A percentile compares a stretch with the other conserved stretches of the same genome.
These are phyloP conservation scores for Neoarthrinium moseri DNA, from an alignment of 2,329 filamentous ascomycete species.

Conservation along the genomic window DNA sequence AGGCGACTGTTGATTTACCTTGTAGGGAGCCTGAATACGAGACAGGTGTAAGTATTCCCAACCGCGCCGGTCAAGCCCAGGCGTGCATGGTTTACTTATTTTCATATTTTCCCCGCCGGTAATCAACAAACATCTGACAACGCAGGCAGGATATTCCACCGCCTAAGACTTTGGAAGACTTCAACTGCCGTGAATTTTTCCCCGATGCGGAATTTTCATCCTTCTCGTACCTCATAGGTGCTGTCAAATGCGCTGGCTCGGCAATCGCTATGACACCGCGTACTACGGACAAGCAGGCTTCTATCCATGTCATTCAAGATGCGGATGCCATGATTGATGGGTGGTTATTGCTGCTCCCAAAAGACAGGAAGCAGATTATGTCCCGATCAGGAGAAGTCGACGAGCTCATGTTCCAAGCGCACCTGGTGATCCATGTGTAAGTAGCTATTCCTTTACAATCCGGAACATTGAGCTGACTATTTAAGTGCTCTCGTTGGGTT, in stretches of 20 bases:
- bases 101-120: conserved; percentile 35
- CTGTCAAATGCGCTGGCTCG: conserved; percentile 40
- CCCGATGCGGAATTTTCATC: conserved; percentile 61
- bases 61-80: neutral
- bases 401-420: conserved; percentile 28
- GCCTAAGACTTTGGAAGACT: conserved; percentile 54
- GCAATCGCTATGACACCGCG: conserved; percentile 25
- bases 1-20: conserved; percentile 58
- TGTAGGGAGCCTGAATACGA: conserved; percentile 62
- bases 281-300: conserved; percentile 18
- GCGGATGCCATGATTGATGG: conserved; percentile 35
- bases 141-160: conserved; percentile 37
- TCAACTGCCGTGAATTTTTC: conserved; percentile 64
- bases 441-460: neutral
- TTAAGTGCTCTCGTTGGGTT: conserved; percentile 31
- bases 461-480: neutral
- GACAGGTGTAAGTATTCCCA: conserved; percentile 28
- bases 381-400: conserved; percentile 24
- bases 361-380: conserved; percentile 30
- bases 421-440: conserved; percentile 23
- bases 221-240: conserved; percentile 65
- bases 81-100: conserved; percentile 1
- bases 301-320: conserved; percentile 27
- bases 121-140: too few relatives aligned
- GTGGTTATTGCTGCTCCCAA: conserved; percentile 36